Conservation (phyloP, 73 alveolate species). For the Paramecium primaurelia region DNA sequence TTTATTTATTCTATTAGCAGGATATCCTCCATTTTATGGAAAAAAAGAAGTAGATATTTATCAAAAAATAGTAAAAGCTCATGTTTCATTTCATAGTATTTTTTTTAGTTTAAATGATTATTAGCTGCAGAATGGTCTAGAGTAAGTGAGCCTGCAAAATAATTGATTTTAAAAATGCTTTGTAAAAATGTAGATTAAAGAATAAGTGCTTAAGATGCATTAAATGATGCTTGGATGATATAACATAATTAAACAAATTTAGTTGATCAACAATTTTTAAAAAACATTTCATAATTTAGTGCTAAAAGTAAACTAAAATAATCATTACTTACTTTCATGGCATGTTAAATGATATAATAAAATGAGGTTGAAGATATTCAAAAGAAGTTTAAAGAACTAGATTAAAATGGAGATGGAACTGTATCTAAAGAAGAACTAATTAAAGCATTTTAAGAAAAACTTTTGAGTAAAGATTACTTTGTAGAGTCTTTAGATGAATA, state of each 20-base stretch:
- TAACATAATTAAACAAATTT: background rate
- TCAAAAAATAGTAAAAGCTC: conserved; percentile 69
- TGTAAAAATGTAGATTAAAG: conserved; percentile 46
- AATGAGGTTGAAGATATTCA: conserved; percentile 9
- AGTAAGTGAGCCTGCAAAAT: conserved; percentile 65
- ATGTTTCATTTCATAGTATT: conserved; percentile 54
- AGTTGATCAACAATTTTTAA: background rate
- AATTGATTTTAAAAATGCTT: conserved; percentile 63
- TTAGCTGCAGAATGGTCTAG: conserved; percentile 62
- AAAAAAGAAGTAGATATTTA: conserved; percentile 67
- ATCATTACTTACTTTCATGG: conserved; percentile 33
- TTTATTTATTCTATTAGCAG: conserved; percentile 76
- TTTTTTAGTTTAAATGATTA: background rate
- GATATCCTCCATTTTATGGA: conserved; percentile 80
- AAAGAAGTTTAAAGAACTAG: background rate
- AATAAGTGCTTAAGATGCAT: conserved; percentile 40
- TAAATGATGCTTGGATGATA: conserved; percentile 40
- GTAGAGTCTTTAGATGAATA: background rate
- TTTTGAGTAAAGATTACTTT: background rate
- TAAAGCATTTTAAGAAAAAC: background rate
- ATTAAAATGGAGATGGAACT: conserved; percentile 57
- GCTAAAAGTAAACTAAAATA: conserved; percentile 41
- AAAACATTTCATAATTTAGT: conserved; percentile 35
- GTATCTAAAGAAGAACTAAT: background rate
- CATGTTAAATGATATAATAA: conserved; percentile 10